phyloP scores from a whole-genome alignment of 768 basidiomycete species.

The Boletus subparvulus region DNA sequence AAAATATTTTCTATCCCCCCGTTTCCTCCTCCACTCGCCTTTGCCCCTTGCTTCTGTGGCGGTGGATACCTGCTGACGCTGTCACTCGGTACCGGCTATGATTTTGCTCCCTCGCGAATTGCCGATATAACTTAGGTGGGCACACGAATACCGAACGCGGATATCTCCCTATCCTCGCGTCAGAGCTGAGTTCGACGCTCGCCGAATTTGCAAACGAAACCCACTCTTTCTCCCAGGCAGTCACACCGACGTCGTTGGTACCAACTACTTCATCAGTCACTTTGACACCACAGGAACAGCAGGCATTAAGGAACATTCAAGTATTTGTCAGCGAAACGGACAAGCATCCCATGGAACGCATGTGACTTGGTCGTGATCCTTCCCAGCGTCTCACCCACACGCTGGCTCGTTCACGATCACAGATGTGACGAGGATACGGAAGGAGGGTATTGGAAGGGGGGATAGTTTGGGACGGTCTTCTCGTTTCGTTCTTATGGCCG shows the following conservation, averaged over 20 bases:
- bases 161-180: slow-evolving; percentile 75
- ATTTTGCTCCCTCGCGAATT: slow-evolving; percentile 13
- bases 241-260: slow-evolving; percentile 28
- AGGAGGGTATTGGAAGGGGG: not conserved
- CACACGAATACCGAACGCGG: slow-evolving; percentile 96
- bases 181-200: slow-evolving; percentile 58
- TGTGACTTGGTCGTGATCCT: slow-evolving; percentile 35
- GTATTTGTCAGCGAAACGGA: slow-evolving; percentile 75
- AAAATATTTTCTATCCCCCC: not conserved
- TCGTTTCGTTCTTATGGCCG: not conserved
- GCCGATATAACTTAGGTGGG: slow-evolving; percentile 52
- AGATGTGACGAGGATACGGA: slow-evolving; percentile 1
- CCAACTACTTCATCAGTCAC: slow-evolving; percentile 11
- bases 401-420: not conserved
- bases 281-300: slow-evolving; percentile 34
- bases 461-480: not conserved
- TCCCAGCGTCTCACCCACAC: not conserved
- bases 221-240: not conserved
- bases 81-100: slow-evolving; percentile 16
- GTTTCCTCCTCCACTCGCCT: not conserved
- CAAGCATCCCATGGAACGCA: slow-evolving; percentile 69
- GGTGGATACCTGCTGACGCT: slow-evolving; percentile 8
- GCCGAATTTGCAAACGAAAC: slow-evolving; percentile 29
- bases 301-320: slow-evolving; percentile 39
- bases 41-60: slow-evolving; percentile 13